These are phyloP conservation scores for Kwoniella botswanensis DNA, from an alignment of 768 basidiomycete genomes.

Conservation along the genomic window DNA sequence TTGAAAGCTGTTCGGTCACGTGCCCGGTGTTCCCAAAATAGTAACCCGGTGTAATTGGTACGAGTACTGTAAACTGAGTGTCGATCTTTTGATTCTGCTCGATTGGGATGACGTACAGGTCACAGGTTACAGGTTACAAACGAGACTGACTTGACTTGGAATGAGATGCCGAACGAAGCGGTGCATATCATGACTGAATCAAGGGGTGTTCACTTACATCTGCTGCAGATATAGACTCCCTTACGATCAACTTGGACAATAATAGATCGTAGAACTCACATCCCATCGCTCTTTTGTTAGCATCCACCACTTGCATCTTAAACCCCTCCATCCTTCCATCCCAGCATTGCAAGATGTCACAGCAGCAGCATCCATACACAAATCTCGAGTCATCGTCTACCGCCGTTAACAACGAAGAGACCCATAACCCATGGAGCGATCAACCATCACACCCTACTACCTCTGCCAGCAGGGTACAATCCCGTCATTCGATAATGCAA, in stretches of 20 bases:
- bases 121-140: neutral
- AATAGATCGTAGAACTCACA: no score
- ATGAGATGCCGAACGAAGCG: neutral
- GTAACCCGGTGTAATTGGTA: no score
- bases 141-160: slow-evolving; percentile 1
- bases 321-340: neutral
- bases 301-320: no score
- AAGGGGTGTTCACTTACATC: no score
- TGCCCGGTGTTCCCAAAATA: slow-evolving; percentile 20
- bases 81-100: neutral
- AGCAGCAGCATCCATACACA: slow-evolving; percentile 1
- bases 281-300: no score
- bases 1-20: neutral
- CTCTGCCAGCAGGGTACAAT: neutral
- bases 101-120: neutral
- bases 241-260: no score
- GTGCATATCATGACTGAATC: neutral
- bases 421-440: neutral
- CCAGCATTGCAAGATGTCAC: neutral
- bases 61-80: no score
- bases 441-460: neutral
- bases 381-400: neutral
- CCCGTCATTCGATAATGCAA: slow-evolving; percentile 24
- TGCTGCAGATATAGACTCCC: no score
- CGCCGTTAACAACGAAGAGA: neutral